Evolutionary conservation across 108 stramenopile species (phyloP).

Genomic region (Cylindrotheca fusiformis): DNA sequence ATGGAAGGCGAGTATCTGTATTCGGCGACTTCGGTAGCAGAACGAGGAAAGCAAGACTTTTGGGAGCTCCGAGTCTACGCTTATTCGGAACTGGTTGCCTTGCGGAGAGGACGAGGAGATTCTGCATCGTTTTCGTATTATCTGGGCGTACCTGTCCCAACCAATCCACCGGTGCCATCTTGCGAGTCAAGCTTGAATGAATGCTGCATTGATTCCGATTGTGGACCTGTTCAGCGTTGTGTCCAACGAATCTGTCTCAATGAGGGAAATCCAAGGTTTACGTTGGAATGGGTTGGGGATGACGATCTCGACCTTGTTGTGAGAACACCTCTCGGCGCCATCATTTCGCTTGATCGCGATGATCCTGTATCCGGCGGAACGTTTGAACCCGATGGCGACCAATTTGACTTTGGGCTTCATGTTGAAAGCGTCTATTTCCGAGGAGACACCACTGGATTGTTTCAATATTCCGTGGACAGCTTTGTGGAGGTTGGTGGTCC

Average conservation of each 20-base stretch:
- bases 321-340: conserved; percentile 8
- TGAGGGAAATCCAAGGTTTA: conserved; percentile 30
- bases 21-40: conserved; percentile 7
- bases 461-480: conserved; percentile 23
- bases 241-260: conserved; percentile 29
- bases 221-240: conserved; percentile 20
- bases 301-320: conserved; percentile 26
- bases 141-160: not conserved
- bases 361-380: conserved; percentile 22
- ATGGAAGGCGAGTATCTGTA: conserved; percentile 24
- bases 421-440: conserved; percentile 29
- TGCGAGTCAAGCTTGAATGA: not conserved
- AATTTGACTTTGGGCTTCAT: conserved; percentile 22
- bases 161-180: not conserved
- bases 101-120: conserved; percentile 14
- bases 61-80: conserved; percentile 22
- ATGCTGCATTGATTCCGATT: conserved; percentile 28
- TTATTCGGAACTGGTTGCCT: conserved; percentile 6
- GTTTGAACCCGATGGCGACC: conserved; percentile 8
- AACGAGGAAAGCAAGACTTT: conserved; percentile 4
- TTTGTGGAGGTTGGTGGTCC: conserved; percentile 12
- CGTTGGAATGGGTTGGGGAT: conserved; percentile 29
- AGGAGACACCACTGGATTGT: conserved; percentile 11
- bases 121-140: conserved; percentile 9
- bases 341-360: conserved; percentile 6